These are phyloP conservation scores for Chrysophaeum taylorii DNA, from an alignment of 352 stramenopile genomes.

Conservation along the genomic window DNA sequence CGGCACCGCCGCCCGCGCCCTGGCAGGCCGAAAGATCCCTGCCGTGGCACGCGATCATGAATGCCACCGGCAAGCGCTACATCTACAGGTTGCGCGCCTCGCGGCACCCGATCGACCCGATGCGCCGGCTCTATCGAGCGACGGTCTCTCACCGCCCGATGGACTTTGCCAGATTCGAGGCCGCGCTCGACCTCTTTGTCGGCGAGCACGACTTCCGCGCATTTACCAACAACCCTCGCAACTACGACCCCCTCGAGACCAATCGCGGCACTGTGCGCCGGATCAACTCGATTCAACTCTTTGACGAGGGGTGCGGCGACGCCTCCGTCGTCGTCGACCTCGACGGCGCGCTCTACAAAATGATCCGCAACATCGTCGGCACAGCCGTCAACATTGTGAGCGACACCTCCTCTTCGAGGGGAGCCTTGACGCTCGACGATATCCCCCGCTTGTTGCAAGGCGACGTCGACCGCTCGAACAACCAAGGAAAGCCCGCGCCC, in stretches of 20 bases:
- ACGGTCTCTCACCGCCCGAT: constrained; percentile 18
- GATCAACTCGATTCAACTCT: constrained; percentile 41
- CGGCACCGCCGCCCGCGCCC: constrained; percentile 24
- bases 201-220: constrained; percentile 56
- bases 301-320: constrained; percentile 34
- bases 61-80: constrained; percentile 47
- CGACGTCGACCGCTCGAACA: constrained; percentile 33
- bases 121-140: constrained; percentile 33
- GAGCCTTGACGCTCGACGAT: constrained; percentile 33
- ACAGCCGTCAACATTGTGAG: too few species aligned
- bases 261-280: constrained; percentile 37
- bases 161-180: constrained; percentile 34
- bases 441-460: constrained; percentile 39
- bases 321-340: constrained; percentile 47
- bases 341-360: constrained; percentile 62
- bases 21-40: constrained; percentile 18
- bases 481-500: constrained; percentile 48
- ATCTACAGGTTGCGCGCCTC: constrained; percentile 46
- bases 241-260: constrained; percentile 5
- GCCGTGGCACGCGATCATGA: constrained; percentile 49
- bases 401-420: constrained; percentile 43
- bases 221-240: constrained; percentile 36
- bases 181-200: constrained; percentile 41
- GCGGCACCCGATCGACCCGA: constrained; percentile 37
- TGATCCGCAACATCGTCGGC: constrained; percentile 64